phyloP scores from a whole-genome alignment of 1,284 basidiomycete genomes.

The Ustilago loliicola region DNA sequence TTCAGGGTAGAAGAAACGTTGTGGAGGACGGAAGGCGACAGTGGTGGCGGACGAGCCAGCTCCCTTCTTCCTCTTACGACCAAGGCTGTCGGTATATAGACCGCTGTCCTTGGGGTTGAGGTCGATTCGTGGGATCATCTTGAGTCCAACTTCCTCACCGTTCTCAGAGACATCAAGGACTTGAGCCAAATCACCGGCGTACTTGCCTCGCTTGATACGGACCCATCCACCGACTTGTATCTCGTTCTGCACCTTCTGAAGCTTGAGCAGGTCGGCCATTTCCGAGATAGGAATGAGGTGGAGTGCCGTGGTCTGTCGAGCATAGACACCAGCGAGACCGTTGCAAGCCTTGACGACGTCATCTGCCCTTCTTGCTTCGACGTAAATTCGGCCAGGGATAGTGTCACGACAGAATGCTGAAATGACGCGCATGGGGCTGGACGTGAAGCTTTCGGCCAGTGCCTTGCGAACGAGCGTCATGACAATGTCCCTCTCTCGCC shows the following conservation, averaged over 20 bases:
- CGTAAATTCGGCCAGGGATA: constrained; percentile 92
- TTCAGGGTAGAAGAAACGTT: constrained; percentile 92
- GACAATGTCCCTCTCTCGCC: constrained; percentile 91
- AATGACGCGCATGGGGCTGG: constrained; percentile 83
- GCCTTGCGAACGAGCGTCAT: constrained; percentile 95
- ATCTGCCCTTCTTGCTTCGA: constrained; percentile 89
- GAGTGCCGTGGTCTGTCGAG: constrained; percentile 75
- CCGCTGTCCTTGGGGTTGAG: constrained; percentile 75
- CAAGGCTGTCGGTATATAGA: constrained; percentile 71
- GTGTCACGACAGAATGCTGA: constrained; percentile 97
- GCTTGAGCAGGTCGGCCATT: constrained; percentile 95
- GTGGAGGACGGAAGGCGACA: constrained; percentile 82
- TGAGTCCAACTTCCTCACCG: constrained; percentile 91
- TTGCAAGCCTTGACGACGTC: constrained; percentile 87
- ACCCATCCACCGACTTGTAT: constrained; percentile 93
- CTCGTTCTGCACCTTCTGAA: constrained; percentile 91
- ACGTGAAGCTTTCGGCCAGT: constrained; percentile 74
- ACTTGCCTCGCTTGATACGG: constrained; percentile 91
- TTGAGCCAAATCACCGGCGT: constrained; percentile 93
- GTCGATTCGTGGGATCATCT: constrained; percentile 97
- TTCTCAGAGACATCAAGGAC: constrained; percentile 93
- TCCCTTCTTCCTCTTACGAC: constrained; percentile 70
- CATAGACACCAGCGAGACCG: constrained; percentile 91
- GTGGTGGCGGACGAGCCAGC: constrained; percentile 59
- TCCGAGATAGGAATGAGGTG: constrained; percentile 95